These are phyloP conservation scores for Dendrobium huoshanense DNA, from an alignment of 106 monocot genomes.

Conservation along the genomic window DNA sequence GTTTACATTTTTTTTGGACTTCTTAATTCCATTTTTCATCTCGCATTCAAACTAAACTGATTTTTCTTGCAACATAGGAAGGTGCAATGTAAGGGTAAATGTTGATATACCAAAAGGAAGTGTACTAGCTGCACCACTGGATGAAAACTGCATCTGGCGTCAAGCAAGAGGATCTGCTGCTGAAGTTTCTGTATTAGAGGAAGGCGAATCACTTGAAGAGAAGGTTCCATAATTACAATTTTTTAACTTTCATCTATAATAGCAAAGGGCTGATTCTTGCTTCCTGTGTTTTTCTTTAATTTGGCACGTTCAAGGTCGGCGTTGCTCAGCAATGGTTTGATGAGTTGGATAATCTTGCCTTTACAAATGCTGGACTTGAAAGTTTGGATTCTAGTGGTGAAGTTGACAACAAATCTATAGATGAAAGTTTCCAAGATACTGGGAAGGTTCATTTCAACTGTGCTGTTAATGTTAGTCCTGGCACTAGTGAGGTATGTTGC, in stretches of 20 bases:
- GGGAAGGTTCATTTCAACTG: constrained; percentile 39
- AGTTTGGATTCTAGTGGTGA: constrained; percentile 15
- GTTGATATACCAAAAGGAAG: constrained; percentile 51
- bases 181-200: constrained; percentile 40
- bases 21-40: neutral
- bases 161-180: constrained; percentile 81
- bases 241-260: neutral
- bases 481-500: constrained; percentile 67
- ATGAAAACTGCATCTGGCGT: constrained; percentile 59
- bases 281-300: neutral
- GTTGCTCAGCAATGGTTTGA: constrained; percentile 92
- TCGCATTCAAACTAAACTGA: neutral
- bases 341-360: constrained; percentile 87
- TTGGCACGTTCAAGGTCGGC: constrained; percentile 46
- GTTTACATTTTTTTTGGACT: neutral
- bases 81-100: constrained; percentile 55
- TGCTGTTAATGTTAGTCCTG: constrained; percentile 74
- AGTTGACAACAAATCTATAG: constrained; percentile 12
- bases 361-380: constrained; percentile 14
- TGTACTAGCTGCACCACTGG: constrained; percentile 44
- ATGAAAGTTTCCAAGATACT: constrained; percentile 18
- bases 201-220: constrained; percentile 17
- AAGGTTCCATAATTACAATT: constrained; percentile 32
- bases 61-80: constrained; percentile 32
- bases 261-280: neutral